phyloP scores from a whole-genome alignment of 106 monocot genomes.

The Acorus gramineus region DNA sequence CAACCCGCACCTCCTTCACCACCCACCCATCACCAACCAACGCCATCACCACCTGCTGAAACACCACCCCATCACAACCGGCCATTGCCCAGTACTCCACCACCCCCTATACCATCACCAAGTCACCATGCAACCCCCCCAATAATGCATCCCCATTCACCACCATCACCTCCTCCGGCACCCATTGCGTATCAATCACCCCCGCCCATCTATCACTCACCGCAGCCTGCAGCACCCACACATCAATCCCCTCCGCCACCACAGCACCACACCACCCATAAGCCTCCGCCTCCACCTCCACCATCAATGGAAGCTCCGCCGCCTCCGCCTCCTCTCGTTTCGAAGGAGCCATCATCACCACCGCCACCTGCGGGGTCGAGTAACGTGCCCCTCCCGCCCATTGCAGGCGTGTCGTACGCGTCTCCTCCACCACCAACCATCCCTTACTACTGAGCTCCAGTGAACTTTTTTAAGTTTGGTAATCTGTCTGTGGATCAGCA shows the following conservation, averaged over 20 bases:
- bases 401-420: slow-evolving; percentile 22
- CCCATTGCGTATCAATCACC: neutral
- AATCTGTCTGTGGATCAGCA: too few relatives aligned
- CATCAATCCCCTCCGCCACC: neutral
- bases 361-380: neutral
- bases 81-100: too few relatives aligned
- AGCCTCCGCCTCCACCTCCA: neutral
- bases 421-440: slow-evolving; percentile 32
- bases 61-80: neutral
- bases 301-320: neutral
- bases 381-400: slow-evolving; percentile 9
- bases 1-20: neutral
- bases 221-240: neutral
- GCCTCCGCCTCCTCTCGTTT: neutral
- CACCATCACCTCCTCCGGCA: neutral
- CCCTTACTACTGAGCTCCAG: slow-evolving; percentile 13
- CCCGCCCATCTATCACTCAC: too few relatives aligned
- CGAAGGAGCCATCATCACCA: neutral
- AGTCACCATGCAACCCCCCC: too few relatives aligned
- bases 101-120: too few relatives aligned
- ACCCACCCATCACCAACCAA: neutral
- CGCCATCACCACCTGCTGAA: neutral
- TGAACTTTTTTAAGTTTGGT: too few relatives aligned
- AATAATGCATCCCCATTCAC: neutral
- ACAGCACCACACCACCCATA: neutral